Base-by-base conservation (phyloP, 2,329 filamentous ascomycete species). In the Colletotrichum plurivorum region DNA sequence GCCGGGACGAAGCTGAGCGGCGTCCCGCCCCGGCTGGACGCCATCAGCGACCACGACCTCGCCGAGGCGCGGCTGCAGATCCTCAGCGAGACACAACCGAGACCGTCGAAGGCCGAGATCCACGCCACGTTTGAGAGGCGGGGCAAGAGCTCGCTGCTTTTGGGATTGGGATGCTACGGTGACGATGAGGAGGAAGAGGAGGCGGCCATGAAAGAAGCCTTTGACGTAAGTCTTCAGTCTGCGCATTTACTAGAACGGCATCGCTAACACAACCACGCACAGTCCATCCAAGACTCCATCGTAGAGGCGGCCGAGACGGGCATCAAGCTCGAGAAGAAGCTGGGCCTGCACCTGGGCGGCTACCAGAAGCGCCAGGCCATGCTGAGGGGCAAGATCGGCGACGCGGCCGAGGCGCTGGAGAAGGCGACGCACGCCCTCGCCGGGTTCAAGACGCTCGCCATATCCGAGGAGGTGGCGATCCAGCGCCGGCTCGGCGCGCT, bases 271-370 rank as follows among this genome's bases (percentile, higher is more conserved):
- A 66, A 31, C 12, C 2, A 15, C 5, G 5, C n/a, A 58, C 63
- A 93, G 90, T 87, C 86, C 53, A 88, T 94, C 2, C 93, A 96
- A 80, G 88, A 93, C 54, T 85, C 88, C 8, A 92, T 97, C 71
- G 87, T 93, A 73, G 84, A 87, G 3, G 90, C 90, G 0, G 96
- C 95, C 3, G 91, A 95, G 74, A 88, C 91, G 66, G 93, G 93
- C 62, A 94, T 94, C 77, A 97, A 95, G 80, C 84, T 97, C 1
- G 95, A 98, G 81, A 97, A 97, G 88, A 98, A 96, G 81, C 88
- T 99, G n/a, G 86, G 87, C 0, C 85, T 97, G 62, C 92, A 96
- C 75, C 89, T 97, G 2, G 95, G 95, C 25, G 96, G 96, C 15
- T 99, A 99, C 81, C 91, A 95, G 78, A 91, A 94, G 73, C 92